These are phyloP conservation scores for Fusarium neocosmosporiellum DNA, from an alignment of 2,329 filamentous ascomycete genomes.

Conservation along the genomic window DNA sequence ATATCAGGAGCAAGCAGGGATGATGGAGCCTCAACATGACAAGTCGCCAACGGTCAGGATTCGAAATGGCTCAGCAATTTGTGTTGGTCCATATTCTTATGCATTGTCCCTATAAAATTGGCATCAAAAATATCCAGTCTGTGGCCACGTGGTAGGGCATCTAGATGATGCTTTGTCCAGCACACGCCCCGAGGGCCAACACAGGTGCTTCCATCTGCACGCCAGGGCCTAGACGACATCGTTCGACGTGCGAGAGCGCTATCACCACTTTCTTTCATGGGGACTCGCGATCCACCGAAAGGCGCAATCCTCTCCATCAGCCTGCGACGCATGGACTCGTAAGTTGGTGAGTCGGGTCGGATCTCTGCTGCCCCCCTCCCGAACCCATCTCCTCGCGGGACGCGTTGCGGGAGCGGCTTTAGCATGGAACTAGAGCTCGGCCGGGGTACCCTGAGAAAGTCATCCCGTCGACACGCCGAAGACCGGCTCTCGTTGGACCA, in stretches of 20 bases:
- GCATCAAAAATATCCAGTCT: not conserved
- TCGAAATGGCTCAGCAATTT: not conserved
- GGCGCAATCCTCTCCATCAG: not conserved
- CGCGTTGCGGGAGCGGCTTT: slow-evolving; percentile 10
- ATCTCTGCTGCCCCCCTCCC: slow-evolving; percentile 1
- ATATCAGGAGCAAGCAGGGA: not conserved
- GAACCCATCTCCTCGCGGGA: not conserved
- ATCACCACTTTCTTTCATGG: not conserved
- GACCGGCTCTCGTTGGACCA: slow-evolving; percentile 3
- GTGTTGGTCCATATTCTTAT: not conserved
- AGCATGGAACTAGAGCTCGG: slow-evolving; percentile 4
- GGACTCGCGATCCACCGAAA: not conserved
- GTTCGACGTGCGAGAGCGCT: not conserved
- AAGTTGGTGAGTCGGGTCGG: slow-evolving; percentile 8
- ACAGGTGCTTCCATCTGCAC: not conserved
- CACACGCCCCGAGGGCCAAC: not conserved
- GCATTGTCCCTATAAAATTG: not conserved
- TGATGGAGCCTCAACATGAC: not conserved
- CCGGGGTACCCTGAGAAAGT: not conserved
- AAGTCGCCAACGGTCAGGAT: not conserved
- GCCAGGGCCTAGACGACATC: not conserved
- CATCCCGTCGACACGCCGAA: not conserved
- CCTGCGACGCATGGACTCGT: slow-evolving; percentile 6
- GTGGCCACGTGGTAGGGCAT: not conserved
- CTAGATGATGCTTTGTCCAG: slow-evolving; percentile 1